Percentiles rank a stretch among this genome's conserved stretches.
Evolutionary conservation across 306 rosid species (phyloP).

Genomic region (Trichosanthes cucumerina): DNA sequence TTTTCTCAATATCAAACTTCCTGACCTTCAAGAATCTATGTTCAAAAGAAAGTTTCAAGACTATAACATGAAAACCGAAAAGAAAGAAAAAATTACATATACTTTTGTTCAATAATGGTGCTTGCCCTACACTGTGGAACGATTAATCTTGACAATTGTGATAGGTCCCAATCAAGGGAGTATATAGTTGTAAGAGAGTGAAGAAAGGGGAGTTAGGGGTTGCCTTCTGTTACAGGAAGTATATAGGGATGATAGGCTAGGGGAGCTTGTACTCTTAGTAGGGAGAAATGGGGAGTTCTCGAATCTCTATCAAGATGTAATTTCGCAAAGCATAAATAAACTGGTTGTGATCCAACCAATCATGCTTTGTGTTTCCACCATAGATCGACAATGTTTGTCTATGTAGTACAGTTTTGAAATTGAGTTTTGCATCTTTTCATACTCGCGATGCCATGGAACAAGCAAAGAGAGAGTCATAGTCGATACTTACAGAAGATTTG

Average conservation of each 20-base stretch:
- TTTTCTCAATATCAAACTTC: constrained; percentile 63
- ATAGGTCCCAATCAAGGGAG: neutral
- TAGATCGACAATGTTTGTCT: too few relatives aligned
- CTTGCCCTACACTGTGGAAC: neutral
- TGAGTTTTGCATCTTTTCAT: too few relatives aligned
- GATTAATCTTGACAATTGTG: neutral
- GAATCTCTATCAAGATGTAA: neutral
- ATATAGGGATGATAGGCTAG: neutral
- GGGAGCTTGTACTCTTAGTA: neutral
- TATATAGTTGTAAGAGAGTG: neutral
- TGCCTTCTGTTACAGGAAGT: neutral
- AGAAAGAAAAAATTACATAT: neutral
- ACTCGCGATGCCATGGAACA: too few relatives aligned
- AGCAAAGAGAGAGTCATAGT: too few relatives aligned
- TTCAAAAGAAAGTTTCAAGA: neutral
- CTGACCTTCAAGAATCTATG: constrained; percentile 85
- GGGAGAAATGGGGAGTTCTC: neutral
- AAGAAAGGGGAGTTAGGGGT: neutral
- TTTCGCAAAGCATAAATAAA: neutral
- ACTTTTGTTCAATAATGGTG: neutral
- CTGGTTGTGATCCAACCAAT: neutral
- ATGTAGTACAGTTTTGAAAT: too few relatives aligned
- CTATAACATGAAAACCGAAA: neutral
- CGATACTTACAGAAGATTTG: too few relatives aligned
- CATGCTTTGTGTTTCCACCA: neutral